A percentile compares a stretch with the other conserved stretches of the same genome.
Conservation (phyloP, 345 rosid genomes). For the Theobroma cacao region DNA sequence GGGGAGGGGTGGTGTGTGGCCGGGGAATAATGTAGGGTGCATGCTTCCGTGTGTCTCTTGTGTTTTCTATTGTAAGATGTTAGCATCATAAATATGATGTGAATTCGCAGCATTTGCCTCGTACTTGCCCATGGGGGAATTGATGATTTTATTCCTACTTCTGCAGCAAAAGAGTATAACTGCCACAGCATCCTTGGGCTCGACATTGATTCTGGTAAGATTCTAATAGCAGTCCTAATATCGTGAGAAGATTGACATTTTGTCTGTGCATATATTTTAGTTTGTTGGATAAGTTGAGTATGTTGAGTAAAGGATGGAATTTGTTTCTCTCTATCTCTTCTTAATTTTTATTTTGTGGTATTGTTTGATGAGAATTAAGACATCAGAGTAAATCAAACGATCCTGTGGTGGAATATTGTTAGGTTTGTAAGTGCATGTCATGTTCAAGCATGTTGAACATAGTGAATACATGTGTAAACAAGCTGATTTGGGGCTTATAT, state of each 20-base stretch:
- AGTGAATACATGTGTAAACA: neutral
- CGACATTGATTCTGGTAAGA: slow-evolving; percentile 92
- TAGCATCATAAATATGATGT: neutral
- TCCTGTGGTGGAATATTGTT: neutral
- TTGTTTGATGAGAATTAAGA: neutral
- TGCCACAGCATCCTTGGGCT: slow-evolving; percentile 82
- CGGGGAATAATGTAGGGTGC: neutral
- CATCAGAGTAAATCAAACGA: neutral
- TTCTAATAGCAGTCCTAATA: neutral
- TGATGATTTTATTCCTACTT: slow-evolving; percentile 12
- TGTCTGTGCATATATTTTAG: neutral
- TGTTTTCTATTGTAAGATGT: neutral
- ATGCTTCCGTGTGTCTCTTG: neutral
- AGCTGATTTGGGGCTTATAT: neutral
- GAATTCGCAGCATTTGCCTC: neutral
- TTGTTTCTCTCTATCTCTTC: neutral
- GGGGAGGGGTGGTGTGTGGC: too few relatives aligned
- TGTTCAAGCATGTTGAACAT: neutral
- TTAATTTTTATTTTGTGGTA: neutral
- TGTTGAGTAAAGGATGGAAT: neutral
- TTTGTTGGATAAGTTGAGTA: neutral
- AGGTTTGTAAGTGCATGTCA: neutral
- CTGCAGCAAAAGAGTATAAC: slow-evolving; percentile 70
- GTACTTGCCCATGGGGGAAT: neutral
- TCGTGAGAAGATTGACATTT: neutral